These are phyloP conservation scores for Picea abies DNA, from an alignment of 83 land plant genomes.

Conservation along the genomic window DNA sequence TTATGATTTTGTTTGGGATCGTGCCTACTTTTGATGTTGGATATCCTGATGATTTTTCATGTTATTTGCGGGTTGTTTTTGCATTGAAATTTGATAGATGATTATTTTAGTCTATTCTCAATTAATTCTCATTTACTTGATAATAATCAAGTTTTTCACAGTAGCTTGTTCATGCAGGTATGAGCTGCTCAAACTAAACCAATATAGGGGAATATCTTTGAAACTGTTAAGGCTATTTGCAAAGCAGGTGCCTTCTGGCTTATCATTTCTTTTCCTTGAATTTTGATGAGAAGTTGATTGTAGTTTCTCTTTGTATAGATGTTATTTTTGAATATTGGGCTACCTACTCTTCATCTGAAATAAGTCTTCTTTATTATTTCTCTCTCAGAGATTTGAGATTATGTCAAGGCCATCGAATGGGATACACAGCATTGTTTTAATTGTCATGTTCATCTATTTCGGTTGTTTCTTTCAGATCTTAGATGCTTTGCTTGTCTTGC, in stretches of 20 bases:
- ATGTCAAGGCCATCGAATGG: not conserved
- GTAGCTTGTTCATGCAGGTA: slow-evolving; percentile 42
- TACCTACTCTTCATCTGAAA: not conserved
- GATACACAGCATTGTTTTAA: not conserved
- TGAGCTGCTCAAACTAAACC: slow-evolving; percentile 78
- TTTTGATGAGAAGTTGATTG: not conserved
- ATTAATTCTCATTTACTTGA: slow-evolving; percentile 1
- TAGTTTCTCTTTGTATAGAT: not conserved
- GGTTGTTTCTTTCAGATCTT: slow-evolving; percentile 54
- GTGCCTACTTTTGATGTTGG: not conserved
- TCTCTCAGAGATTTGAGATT: not conserved
- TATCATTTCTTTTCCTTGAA: not conserved
- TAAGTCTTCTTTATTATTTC: not conserved
- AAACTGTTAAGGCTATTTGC: slow-evolving; percentile 72
- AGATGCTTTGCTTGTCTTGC: slow-evolving; percentile 72
- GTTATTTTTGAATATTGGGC: not conserved
- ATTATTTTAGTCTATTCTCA: not conserved
- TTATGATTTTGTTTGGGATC: not conserved
- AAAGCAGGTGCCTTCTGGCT: slow-evolving; percentile 61
- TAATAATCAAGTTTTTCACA: not conserved
- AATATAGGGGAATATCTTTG: slow-evolving; percentile 74
- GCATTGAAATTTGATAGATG: not conserved
- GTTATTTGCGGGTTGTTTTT: not conserved
- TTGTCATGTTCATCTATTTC: not conserved
- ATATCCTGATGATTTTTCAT: not conserved